Conservation (phyloP, 2,329 filamentous ascomycete genomes). For the Juglanconis juglandina region DNA sequence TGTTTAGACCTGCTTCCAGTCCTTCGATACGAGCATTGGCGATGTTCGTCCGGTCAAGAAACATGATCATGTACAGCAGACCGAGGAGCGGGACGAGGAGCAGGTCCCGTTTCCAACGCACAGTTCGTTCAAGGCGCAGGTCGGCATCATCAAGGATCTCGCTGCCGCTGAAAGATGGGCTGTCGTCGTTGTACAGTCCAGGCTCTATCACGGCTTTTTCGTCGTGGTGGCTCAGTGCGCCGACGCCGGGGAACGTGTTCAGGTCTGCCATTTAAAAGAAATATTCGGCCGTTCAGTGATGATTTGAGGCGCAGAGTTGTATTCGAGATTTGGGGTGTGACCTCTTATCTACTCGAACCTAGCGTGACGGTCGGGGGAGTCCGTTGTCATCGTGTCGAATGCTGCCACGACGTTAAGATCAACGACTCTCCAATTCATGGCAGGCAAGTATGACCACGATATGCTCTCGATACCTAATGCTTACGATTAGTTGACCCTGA, state of each 20-base stretch:
- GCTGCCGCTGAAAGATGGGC: not conserved
- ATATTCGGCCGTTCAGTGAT: not conserved
- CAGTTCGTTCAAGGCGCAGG: not conserved
- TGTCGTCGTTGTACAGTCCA: not conserved
- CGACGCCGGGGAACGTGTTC: not conserved
- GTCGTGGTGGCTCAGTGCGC: not conserved
- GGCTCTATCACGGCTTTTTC: not conserved
- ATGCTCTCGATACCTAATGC: too few species aligned
- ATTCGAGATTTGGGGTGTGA: too few species aligned
- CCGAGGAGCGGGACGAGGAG: slow-evolving; percentile 27
- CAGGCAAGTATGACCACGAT: too few species aligned
- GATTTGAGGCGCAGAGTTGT: not conserved
- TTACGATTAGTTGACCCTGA: too few species aligned
- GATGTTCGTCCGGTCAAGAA: slow-evolving; percentile 26
- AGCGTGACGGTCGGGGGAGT: too few species aligned
- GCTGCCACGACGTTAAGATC: too few species aligned
- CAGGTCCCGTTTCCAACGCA: slow-evolving; percentile 27
- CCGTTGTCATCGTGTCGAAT: too few species aligned
- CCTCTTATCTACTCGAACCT: too few species aligned
- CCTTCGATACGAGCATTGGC: slow-evolving; percentile 44
- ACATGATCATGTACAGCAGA: slow-evolving; percentile 25
- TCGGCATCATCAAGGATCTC: not conserved
- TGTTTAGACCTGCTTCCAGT: slow-evolving; percentile 38
- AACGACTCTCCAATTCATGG: too few species aligned
- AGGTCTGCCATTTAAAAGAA: not conserved